Base-by-base conservation (phyloP, 768 basidiomycete genomes). In the Lyophyllum shimeji region DNA sequence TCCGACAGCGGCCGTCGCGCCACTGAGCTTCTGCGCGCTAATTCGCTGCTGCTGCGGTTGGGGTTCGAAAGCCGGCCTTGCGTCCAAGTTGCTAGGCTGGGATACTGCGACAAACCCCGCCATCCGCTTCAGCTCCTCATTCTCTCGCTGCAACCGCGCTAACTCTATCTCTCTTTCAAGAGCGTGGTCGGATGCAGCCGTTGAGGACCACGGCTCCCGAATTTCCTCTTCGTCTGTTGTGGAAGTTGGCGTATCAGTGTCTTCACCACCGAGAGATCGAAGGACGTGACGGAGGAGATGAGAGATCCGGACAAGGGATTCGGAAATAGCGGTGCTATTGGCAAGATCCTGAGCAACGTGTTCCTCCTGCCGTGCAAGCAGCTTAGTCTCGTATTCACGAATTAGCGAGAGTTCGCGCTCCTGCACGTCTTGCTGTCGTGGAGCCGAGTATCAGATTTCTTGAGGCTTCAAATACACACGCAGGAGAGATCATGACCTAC, bases 81-180 rank as follows among this genome's bases (percentile, higher is more conserved):
- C 18, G 40, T 67, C 65, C 24, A 52, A 63, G 37, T 40, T 63
- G 31, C 64, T 68, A 52, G 60, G 64, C 39, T 64, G 63, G 23
- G 62, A 61, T 27, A 65, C 64, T 7, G 75, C 71, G 21, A 72
- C 57, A 17, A 86, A 69, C 0, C 82, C 85, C 57, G 93, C 69
- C 76, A 98, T 74, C 55, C 84, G 78, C 63, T 88, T 79, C 59
- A 99, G 72, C 60, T 90, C 81, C 50, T 83, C 81, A 67, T 99
- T 98, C 76, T 99, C 96, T 61, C 79, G 83, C 72, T 95, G 87
- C 39, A 99, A 75, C 49, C 94, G 79, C 29, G 85, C 82, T 2
- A 99, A 83, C 73, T 99, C 96, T 65, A 86, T 87, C 68, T 98
- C 97, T 57, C 95, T 79, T 64, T 95, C 92, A 59, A 99, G 69